Conservation (phyloP, 179 eudicot species). For the Silene vulgaris region DNA sequence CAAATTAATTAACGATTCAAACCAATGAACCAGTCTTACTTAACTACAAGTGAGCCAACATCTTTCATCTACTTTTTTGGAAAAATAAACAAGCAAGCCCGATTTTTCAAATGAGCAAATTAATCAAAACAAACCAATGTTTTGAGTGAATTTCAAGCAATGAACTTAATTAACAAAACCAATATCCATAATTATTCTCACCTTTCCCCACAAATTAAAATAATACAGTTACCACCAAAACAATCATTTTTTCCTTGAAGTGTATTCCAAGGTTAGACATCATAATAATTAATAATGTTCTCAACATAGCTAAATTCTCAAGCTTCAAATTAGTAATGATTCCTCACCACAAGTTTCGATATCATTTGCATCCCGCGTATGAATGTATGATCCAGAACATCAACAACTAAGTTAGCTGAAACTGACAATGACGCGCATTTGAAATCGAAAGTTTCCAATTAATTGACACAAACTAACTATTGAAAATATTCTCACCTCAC, state of each 20-base stretch:
- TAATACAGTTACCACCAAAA: neutral
- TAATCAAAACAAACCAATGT: slow-evolving; percentile 8
- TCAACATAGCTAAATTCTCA: slow-evolving; percentile 16
- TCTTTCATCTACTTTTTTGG: slow-evolving; percentile 12
- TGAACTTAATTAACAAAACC: neutral
- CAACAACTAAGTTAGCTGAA: neutral
- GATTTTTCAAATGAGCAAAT: neutral
- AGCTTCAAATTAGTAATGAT: too few relatives aligned
- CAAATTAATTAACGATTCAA: slow-evolving; percentile 7
- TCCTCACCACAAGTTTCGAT: too few relatives aligned
- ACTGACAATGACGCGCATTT: neutral
- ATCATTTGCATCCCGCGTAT: too few relatives aligned
- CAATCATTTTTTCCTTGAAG: slow-evolving; percentile 17
- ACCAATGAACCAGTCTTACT: slow-evolving; percentile 10
- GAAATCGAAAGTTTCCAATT: neutral
- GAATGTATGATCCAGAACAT: neutral
- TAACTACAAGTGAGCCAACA: slow-evolving; percentile 20
- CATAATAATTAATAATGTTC: slow-evolving; percentile 30
- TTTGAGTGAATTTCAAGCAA: slow-evolving; percentile 23
- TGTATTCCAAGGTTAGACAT: slow-evolving; percentile 31
- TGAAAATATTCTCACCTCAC: neutral
- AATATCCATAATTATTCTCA: neutral
- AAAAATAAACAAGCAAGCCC: neutral
- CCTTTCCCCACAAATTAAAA: neutral
- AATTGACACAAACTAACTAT: too few relatives aligned